Evolutionary conservation across 805 yeast genomes (phyloP), one percentile per base, ranked within the genome.

Genomic region (Schwanniomyces sp.): DNA sequence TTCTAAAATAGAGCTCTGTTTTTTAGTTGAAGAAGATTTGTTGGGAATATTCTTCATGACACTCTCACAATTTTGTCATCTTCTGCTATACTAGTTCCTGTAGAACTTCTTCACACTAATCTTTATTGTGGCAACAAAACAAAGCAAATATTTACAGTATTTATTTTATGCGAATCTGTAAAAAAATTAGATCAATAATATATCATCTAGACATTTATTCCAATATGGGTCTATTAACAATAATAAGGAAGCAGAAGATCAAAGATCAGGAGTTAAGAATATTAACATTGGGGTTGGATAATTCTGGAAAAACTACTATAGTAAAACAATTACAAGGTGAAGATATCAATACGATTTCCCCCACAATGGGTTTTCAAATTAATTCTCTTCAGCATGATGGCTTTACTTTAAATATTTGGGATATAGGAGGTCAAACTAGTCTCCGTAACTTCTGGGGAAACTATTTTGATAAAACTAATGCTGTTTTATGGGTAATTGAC

Each of bases 301-400:
- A 89, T 63, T 80, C 96, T 0, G 98, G 98, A 2, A 91, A 91
- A 63, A 87, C 97, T 2, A 88, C 97, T 0, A 79, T 92, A 2
- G 85, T 91, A 18, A 82, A 83, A 48, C 61, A 72, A 16, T 59
- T 88, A 12, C 70, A 86, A 66, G 52, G 72, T 24, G 70, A 76
- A 52, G 81, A 82, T 49, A 73, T 78, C 6, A 56, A 62, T 7
- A 70, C 70, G n/a, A 82, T 91, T 5, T 78, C 88, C 8, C 97
- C 98, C 0, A 91, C 98, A 0, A 79, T 91, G 76, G 98, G 98
- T 12, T 92, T 91, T 66, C 85, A 82, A 56, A 92, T 91, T 52
- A 77, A 80, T 42, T 81, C 91, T 1, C 57, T 87, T 1, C 57
- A 63, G 0, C 66, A 72, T 52, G 51, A 64, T 1, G 75, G 70